Evolutionary conservation across 192 early-diverging fungal species (phyloP).

Genomic region (Umbelopsis sp.): DNA sequence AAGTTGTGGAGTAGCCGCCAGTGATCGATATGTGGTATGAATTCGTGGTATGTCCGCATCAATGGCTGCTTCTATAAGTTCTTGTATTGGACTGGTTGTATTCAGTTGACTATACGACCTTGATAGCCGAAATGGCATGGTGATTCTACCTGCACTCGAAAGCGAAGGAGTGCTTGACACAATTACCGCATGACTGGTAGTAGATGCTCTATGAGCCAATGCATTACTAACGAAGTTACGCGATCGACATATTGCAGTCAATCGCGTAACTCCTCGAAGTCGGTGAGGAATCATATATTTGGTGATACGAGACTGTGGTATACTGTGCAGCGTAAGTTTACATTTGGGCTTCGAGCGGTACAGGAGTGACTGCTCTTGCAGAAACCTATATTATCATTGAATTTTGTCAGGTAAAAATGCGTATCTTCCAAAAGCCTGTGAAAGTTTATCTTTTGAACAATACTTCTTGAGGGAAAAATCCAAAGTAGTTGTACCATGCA

Average conservation of each 20-base stretch:
- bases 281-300: constrained; percentile 8
- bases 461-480: too few relatives aligned
- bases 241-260: not conserved
- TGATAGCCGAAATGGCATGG: not conserved
- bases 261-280: constrained; percentile 16
- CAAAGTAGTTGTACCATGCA: too few relatives aligned
- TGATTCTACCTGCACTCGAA: not conserved
- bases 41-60: constrained; percentile 14
- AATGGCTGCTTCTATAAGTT: not conserved
- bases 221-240: not conserved
- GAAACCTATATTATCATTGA: too few relatives aligned
- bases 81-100: not conserved
- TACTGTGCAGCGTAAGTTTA: not conserved
- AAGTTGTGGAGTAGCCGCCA: not conserved
- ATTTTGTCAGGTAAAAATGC: too few relatives aligned
- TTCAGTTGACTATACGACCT: not conserved
- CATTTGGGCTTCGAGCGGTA: not conserved
- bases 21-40: not conserved
- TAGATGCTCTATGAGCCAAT: not conserved
- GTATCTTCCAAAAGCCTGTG: too few relatives aligned
- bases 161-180: not conserved
- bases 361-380: not conserved
- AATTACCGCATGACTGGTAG: not conserved
- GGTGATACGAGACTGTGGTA: not conserved
- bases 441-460: too few relatives aligned